These are phyloP conservation scores for Rosellinia necatrix DNA, from an alignment of 2,329 filamentous ascomycete genomes.

Conservation along the genomic window DNA sequence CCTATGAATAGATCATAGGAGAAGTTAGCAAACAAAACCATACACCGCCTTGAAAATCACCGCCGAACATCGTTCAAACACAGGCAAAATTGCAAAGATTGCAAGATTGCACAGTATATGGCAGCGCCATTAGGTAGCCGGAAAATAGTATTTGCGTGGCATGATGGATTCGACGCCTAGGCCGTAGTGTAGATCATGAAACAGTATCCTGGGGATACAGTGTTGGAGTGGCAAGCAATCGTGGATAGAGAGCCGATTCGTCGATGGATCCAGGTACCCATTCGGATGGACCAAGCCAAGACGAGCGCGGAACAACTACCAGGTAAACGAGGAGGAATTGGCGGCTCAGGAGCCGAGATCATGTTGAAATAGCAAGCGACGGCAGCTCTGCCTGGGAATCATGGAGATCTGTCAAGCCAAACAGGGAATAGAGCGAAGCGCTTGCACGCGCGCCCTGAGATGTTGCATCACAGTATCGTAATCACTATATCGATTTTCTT, in stretches of 20 bases:
- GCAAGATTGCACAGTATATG: not conserved
- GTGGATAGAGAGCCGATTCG: constrained; percentile 17
- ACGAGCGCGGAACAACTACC: constrained; percentile 13
- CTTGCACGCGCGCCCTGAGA: not conserved
- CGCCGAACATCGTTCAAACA: too few relatives aligned
- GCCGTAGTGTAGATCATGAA: constrained; percentile 9
- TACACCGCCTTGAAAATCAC: too few relatives aligned
- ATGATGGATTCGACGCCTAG: constrained; percentile 1
- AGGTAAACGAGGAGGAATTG: constrained; percentile 11
- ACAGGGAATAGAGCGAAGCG: not conserved
- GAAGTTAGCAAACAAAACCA: not conserved
- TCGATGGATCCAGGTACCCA: not conserved
- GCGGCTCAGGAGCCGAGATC: constrained; percentile 14
- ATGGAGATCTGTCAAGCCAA: not conserved
- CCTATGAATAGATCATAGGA: not conserved
- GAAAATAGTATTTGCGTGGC: not conserved
- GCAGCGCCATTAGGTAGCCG: not conserved
- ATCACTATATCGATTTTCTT: constrained; percentile 11
- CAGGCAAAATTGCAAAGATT: too few relatives aligned
- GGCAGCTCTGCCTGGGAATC: not conserved
- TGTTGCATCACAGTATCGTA: constrained; percentile 16
- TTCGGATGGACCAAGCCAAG: constrained; percentile 12
- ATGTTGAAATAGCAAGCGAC: not conserved
- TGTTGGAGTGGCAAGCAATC: too few relatives aligned
- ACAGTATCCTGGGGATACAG: constrained; percentile 6